Evolutionary conservation across 1,284 basidiomycete species (phyloP).

Genomic region (Moesziomyces globuligerus): DNA sequence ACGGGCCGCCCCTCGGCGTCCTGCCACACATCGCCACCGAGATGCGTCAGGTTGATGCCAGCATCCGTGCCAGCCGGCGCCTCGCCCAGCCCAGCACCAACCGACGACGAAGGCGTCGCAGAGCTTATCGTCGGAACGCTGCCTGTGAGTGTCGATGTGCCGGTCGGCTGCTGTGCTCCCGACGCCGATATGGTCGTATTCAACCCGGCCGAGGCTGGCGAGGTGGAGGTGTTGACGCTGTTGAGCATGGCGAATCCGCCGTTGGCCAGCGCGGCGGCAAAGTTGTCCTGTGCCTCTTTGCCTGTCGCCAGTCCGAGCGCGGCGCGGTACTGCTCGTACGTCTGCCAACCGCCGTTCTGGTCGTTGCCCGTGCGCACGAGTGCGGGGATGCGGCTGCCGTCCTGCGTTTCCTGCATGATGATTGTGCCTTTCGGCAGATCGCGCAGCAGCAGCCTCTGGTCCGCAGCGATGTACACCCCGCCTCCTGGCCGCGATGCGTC

Average conservation of each 20-base stretch:
- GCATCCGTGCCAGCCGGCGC: background rate
- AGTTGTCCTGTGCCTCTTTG: conserved; percentile 22
- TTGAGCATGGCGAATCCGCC: conserved; percentile 38
- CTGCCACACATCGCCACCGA: conserved; percentile 53
- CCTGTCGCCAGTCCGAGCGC: conserved; percentile 28
- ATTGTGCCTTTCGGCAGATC: conserved; percentile 76
- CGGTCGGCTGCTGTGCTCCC: background rate
- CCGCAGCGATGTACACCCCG: conserved; percentile 80
- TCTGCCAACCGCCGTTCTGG: conserved; percentile 55
- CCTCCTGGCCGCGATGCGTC: conserved; percentile 76
- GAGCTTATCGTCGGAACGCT: conserved; percentile 4
- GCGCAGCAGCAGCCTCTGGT: conserved; percentile 70
- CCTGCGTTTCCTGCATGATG: conserved; percentile 70
- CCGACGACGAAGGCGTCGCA: conserved; percentile 7
- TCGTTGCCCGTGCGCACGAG: conserved; percentile 50
- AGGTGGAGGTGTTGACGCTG: conserved; percentile 11
- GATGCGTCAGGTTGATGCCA: conserved; percentile 39
- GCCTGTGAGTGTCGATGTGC: conserved; percentile 7
- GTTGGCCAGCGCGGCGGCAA: conserved; percentile 33
- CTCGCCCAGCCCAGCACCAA: background rate
- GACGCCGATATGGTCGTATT: background rate
- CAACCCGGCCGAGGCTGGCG: background rate
- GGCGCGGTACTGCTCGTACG: conserved; percentile 59
- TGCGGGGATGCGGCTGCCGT: conserved; percentile 58
- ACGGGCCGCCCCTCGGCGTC: conserved; percentile 51